phyloP scores from a whole-genome alignment of 148 eudicot genomes.

The Amaranthus hypochondriacus region DNA sequence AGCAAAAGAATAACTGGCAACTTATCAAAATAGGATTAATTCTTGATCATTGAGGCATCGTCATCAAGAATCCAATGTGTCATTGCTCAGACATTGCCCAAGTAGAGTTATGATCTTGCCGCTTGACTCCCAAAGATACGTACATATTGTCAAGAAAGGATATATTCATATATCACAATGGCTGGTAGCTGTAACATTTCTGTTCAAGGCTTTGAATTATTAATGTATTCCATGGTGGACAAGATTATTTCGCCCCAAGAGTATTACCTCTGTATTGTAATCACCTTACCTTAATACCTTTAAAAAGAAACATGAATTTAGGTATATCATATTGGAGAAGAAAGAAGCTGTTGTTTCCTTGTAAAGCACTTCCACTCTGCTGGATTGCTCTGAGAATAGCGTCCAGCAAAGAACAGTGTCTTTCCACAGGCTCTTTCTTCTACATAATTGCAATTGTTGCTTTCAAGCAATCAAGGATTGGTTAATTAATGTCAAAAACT shows the following conservation, averaged over 20 bases:
- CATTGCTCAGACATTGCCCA: constrained; percentile 15
- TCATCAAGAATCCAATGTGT: constrained; percentile 14
- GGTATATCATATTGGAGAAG: constrained; percentile 30
- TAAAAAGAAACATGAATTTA: constrained; percentile 20
- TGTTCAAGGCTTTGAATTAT: constrained; percentile 31
- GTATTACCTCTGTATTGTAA: constrained; percentile 19
- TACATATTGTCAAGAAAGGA: constrained; percentile 8
- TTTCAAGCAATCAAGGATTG: constrained; percentile 39
- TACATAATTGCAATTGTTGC: constrained; percentile 32
- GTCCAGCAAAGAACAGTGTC: constrained; percentile 28
- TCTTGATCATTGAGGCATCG: constrained; percentile 22
- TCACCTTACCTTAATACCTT: constrained; percentile 27
- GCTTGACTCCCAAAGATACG: constrained; percentile 13
- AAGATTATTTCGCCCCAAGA: constrained; percentile 15
- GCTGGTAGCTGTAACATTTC: constrained; percentile 22
- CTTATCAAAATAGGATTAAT: constrained; percentile 28
- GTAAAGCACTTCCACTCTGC: constrained; percentile 29
- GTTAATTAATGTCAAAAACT: constrained; percentile 36
- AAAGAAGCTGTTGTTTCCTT: constrained; percentile 30
- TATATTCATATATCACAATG: constrained; percentile 12
- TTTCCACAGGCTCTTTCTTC: constrained; percentile 33
- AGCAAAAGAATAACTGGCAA: constrained; percentile 27
- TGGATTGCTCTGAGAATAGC: constrained; percentile 31
- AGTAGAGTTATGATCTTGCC: constrained; percentile 17
- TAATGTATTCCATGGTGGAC: constrained; percentile 19